These are phyloP conservation scores for Citrus medica DNA, from an alignment of 345 rosid species.

Conservation along the genomic window DNA sequence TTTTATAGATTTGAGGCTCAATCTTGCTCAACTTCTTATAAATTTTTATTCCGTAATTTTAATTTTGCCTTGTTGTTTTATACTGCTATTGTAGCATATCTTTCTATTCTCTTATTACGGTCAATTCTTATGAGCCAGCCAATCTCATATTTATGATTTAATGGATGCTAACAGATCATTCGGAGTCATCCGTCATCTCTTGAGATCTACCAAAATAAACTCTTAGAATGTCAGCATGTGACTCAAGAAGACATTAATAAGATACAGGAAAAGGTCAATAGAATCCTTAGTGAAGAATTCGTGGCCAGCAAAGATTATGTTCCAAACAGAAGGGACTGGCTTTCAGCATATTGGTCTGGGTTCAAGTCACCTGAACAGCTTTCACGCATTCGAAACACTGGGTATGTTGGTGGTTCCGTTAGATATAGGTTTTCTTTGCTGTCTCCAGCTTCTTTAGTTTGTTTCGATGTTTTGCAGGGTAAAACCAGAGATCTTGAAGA, in stretches of 20 bases:
- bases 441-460: neutral
- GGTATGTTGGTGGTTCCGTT: slow-evolving; percentile 32
- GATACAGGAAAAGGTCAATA: slow-evolving; percentile 59
- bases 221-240: slow-evolving; percentile 64
- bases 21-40: neutral
- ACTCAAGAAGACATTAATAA: slow-evolving; percentile 47
- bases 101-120: neutral
- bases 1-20: neutral
- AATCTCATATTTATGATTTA: slow-evolving; percentile 8
- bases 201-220: slow-evolving; percentile 58
- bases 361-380: slow-evolving; percentile 80
- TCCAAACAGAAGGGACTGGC: slow-evolving; percentile 75
- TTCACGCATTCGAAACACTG: slow-evolving; percentile 75
- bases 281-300: slow-evolving; percentile 71
- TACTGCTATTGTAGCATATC: neutral
- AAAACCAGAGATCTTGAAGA: slow-evolving; percentile 79
- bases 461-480: slow-evolving; percentile 44
- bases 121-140: neutral
- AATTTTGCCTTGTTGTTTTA: neutral
- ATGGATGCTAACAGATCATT: slow-evolving; percentile 47
- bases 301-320: slow-evolving; percentile 71
- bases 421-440: neutral
- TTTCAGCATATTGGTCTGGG: slow-evolving; percentile 77
- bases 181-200: slow-evolving; percentile 70
- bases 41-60: neutral